Evolutionary conservation across 495 filamentous ascomycete genomes (phyloP), one percentile per base, ranked within the genome.

Genomic region (Lasiosphaeriaceae sp.): DNA sequence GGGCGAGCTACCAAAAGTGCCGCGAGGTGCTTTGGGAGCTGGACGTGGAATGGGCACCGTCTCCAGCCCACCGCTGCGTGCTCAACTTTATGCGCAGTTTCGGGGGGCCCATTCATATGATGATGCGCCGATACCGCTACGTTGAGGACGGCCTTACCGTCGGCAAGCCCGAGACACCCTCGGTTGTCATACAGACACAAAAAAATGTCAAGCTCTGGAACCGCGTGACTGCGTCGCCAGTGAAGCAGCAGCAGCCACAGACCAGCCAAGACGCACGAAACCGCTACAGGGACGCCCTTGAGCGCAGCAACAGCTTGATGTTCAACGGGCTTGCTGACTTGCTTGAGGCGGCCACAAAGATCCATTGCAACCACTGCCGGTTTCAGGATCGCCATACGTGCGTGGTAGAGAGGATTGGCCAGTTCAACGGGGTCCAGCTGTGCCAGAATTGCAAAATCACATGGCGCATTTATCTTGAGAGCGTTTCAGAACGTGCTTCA

Each of bases 41-140:
- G 31, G 63, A 66, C 37, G 49, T 47, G 7, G 59, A 41, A 1
- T 63, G 60, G 63, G 55, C 45, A 16, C 8, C 6, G 0, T 14
- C 11, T 0, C 34, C 56, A 17, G 45, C 17, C 7, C 47, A 41
- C 17, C 43, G 26, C 2, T 39, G 35, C 14, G 60, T 37, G 6
- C 2, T 66, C 11, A 63, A 66, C 46, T 60, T 63, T 48, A 12
- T 63, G 11, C 45, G 63, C 9, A 29, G 35, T 7, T 63, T 66
- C 44, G 63, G 60, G 14, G 63, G 63, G 16, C 60, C 63, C 22
- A 54, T 66, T 1, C 63, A 66, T 23, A 55, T 63, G 48, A 66
- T 48, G 50, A 66, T 63, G 63, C 48, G 60, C 29, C 47, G 63
- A 31, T 66, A 66, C 50, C 56, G 63, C 17, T 66, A 45, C 35